Evolutionary conservation across 2,329 filamentous ascomycete species (phyloP).

Genomic region (Seiridium unicorne): DNA sequence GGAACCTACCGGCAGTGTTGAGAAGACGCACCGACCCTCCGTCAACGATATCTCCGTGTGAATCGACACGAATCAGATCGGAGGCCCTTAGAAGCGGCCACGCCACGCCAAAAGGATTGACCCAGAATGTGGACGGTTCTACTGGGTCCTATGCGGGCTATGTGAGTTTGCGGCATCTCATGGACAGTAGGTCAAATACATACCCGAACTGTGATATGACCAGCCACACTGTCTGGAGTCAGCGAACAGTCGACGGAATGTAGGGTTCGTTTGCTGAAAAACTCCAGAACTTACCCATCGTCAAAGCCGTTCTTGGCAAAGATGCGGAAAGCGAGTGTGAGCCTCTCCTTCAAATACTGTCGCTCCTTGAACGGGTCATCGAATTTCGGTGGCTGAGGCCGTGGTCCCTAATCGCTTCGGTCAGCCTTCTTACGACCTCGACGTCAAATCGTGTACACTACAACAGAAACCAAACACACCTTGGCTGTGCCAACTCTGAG

Average conservation of each 20-base stretch:
- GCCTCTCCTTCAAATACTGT: conserved; percentile 51
- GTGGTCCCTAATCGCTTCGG: not conserved
- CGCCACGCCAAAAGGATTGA: conserved; percentile 64
- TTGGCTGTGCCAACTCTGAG: not conserved
- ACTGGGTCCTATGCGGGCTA: conserved; percentile 45
- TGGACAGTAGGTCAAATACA: not conserved
- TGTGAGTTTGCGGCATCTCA: not conserved
- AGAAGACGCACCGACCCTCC: conserved; percentile 47
- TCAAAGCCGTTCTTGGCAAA: conserved; percentile 57
- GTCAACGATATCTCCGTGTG: conserved; percentile 60
- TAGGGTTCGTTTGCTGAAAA: not conserved
- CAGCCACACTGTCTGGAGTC: conserved; percentile 45
- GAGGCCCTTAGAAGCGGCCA: conserved; percentile 62
- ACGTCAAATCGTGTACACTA: no score
- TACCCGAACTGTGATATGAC: conserved; percentile 58
- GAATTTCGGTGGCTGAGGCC: conserved; percentile 17
- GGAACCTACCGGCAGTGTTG: conserved; percentile 24
- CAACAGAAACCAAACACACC: not conserved
- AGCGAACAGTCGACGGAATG: not conserved
- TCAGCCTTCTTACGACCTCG: not conserved
- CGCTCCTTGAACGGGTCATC: conserved; percentile 37
- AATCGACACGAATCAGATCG: conserved; percentile 66
- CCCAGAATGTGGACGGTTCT: conserved; percentile 60
- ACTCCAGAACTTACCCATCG: conserved; percentile 39
- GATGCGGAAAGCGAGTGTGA: conserved; percentile 55